Base-by-base conservation (phyloP, 2,329 filamentous ascomycete genomes). In the Aspergillus sp. region DNA sequence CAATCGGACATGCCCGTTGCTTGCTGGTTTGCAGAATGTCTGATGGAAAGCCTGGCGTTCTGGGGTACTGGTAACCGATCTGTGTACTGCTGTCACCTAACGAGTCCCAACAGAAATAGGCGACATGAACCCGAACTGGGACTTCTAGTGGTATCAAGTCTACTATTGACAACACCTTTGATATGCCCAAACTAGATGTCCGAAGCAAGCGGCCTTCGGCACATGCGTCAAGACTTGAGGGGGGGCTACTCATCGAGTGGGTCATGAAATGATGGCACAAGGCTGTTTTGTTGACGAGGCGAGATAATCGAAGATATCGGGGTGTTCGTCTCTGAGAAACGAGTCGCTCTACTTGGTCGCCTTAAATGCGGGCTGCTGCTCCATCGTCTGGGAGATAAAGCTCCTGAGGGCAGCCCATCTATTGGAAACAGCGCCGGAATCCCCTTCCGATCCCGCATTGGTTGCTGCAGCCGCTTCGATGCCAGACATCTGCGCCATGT, bases 361-460 rank as follows among this genome's bases (percentile, higher is more conserved):
- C 46, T 81, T 74, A 71, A 96, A 96, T 3, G 89, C 90, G 14
- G 89, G 86, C 67, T 94, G 94, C 75, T 91, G 90, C 78, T 96
- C 91, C 87, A 96, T 91, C 1, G 91, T 97, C 47, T 88, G 84
- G 1, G 90, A 89, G 54, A 97, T 96, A 71, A 94, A 96, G 10
- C 82, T 87, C 68, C 93, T 86, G 75, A 98, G 74, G 16, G 92
- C 91, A 31, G 90, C 90, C 90, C 92, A 97, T 57, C 90, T 81
- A 68, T 82, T 86, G 10, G 84, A 78, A 16, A 83, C 86, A 1
- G 77, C 66, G 29, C 66, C 65, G 18, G 69, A 24, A 32, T 61
- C 64, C 32, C 61, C 26, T 31, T 59, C 60, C 22, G 65, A 26
- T 47, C 64, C 64, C 51, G 64, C 22, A 6, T 46, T 59, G 52